Evolutionary conservation across 176 grass and related monocot genomes (phyloP), one percentile per base, ranked within the genome.

Genomic region (Oryza rufipogon): DNA sequence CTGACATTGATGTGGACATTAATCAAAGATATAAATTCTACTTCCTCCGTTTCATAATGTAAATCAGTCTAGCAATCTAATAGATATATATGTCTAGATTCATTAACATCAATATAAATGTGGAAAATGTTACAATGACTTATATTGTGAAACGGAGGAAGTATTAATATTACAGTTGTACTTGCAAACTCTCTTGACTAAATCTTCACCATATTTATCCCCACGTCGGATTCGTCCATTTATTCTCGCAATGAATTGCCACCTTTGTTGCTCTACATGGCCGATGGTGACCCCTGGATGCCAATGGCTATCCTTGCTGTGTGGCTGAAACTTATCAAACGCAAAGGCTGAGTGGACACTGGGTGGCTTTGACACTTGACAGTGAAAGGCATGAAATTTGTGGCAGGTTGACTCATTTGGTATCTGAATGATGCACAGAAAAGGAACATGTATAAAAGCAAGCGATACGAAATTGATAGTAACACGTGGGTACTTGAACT

Each of bases 261-360:
- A 22, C 41, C 70, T 46, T 38, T 32, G 34, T 74, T 67, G 3
- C 60, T 66, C 34, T 68, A 39, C 81, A 39, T 68, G 66, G 81
- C 28, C 45, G 75, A 80, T 33, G 1, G 70, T 34, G 39, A 89
- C 76, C 20, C 76, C 11, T 16, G 25, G n/a, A 6, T 63, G 75
- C 39, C 47, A 47, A 60, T 34, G 81, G 48, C 36, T 47, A 36
- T 36, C 81, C 39, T 6, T 13, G 15, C 66, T 79, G 70, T 71
- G 79, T 70, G 76, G 70, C 13, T 82, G 20, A 56, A 60, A 82
- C 47, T 65, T 54, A 1, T 58, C 22, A 28, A 13, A 1, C 28
- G 15, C 42, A 20, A 6, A 58, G 30, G 5, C n/a, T 33, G 70
- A 22, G 30, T 75, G 41, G 20, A 23, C 34, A n/a, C 19, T 7